Base-by-base conservation (phyloP, 257 asterid genomes). In the Rehmannia glutinosa region DNA sequence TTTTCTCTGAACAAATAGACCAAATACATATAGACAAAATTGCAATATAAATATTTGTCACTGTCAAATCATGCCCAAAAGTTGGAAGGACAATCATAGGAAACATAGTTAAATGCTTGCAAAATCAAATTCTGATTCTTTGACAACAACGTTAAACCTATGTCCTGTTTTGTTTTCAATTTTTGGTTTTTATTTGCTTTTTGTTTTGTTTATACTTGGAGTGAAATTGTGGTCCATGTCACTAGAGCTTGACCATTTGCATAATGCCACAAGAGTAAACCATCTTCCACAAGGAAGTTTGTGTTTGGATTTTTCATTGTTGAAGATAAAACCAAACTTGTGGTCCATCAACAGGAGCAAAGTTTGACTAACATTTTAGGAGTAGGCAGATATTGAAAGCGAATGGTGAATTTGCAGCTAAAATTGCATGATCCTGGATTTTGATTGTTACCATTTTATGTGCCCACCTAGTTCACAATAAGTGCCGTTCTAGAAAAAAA, bases 1-100 rank as follows among this genome's bases (percentile, higher is more conserved):
- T 82, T 79, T 7, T 42, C 2, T 59, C 87, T 82, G 75, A 35
- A 35, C 8, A 52, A 12, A 11, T 5, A 32, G 38, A 32, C 38
- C 13, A 9, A 17, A 21, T 20, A 47, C 10, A 49, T 8, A 32
- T 3, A 32, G 8, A 0, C 4, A 32, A 32, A 32, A 32, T 8
- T 3, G 7, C 38, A 5, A 32, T 3, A 32, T 32, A 3, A 32
- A 32, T 32, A 8, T 3, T 32, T 32, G 9, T 7, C 8, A 6
- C 16, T 46, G 52, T 46, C 24, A 6, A 19, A 16, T 16, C n/a
- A 39, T 39, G 4, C 45, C 45, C 15, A n/a, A n/a, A n/a, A n/a
- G n/a, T 39, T 13, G 45, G n/a, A 9, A 9, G 13, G 8, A 4
- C 15, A n/a, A n/a, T n/a, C n/a, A n/a, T 39, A 13, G 2, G 13